Evolutionary conservation across 306 rosid species (phyloP).

Genomic region (Quillaja saponaria): DNA sequence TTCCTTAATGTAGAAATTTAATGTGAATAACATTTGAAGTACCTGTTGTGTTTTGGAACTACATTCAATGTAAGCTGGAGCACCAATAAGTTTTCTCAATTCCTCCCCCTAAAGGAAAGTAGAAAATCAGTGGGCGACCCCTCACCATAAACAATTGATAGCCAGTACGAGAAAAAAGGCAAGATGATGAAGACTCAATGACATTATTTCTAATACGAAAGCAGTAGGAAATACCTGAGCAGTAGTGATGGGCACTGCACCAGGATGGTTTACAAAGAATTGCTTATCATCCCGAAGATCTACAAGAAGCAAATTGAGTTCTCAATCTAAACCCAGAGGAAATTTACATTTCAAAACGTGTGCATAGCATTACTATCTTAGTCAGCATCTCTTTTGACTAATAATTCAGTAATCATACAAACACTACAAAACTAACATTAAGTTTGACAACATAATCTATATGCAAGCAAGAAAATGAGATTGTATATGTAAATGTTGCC

Average conservation of each 20-base stretch:
- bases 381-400: too few species aligned
- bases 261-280: slow-evolving; percentile 81
- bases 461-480: too few species aligned
- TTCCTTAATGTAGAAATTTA: slow-evolving; percentile 8
- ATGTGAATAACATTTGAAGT: slow-evolving; percentile 27
- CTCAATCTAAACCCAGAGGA: too few species aligned
- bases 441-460: too few species aligned
- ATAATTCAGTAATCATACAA: too few species aligned
- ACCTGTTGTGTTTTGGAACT: slow-evolving; percentile 98
- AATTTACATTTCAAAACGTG: too few species aligned
- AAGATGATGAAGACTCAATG: not conserved
- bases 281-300: slow-evolving; percentile 93
- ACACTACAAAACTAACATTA: too few species aligned
- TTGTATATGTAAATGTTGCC: too few species aligned
- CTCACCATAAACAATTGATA: slow-evolving; percentile 10
- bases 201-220: slow-evolving; percentile 7
- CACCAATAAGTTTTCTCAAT: slow-evolving; percentile 78
- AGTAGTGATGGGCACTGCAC: slow-evolving; percentile 84
- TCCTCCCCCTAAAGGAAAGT: slow-evolving; percentile 77
- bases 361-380: too few species aligned
- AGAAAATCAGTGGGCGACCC: slow-evolving; percentile 33
- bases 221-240: slow-evolving; percentile 60
- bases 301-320: slow-evolving; percentile 46
- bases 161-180: not conserved
- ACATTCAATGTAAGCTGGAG: slow-evolving; percentile 84